Evolutionary conservation across 1,284 basidiomycete genomes (phyloP), one percentile per base, ranked within the genome.

Genomic region (Mixia osmundae): DNA sequence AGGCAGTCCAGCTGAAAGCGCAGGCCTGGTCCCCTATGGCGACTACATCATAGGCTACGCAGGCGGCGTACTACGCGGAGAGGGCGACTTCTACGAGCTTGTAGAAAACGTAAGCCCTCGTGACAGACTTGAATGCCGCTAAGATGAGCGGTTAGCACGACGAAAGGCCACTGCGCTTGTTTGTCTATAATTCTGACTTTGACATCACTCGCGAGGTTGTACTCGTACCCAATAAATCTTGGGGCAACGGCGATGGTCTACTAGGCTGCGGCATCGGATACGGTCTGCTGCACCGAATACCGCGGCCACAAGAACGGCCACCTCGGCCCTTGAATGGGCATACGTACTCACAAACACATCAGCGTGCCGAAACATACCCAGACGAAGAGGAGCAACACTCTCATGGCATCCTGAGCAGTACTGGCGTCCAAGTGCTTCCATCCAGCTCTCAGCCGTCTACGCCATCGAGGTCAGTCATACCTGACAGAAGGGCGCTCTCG

Each of bases 111-210:
- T n/a, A n/a, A n/a, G n/a, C n/a, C n/a, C n/a, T 69, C 27, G 79
- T 80, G 54, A 47, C 73, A 58, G 14, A 8, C 27, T 35, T 33
- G 42, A 30, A 32, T 12, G 3, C 15, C 12, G 16, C 32, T 34
- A 16, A 38, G 8, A 25, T 23, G 16, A 37, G 40, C 7, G n/a
- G n/a, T n/a, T 46, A 87, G 76, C 83, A 95, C 57, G 68, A 79
- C 36, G 87, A 94, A 50, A 85, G 82, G 55, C 79, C 87, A 5
- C 57, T 95, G 25, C 65, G 82, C 27, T 72, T 95, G 19, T 95
- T 89, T 53, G 87, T 95, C 5, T 95, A 95, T 58, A 94, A 85
- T 29, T 74, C 82, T 47, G 89, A 95, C 58, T 89, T 94, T 50
- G 85, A 97, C 35, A 53, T 57, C 12, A 58, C 55, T 6, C 44